Base-by-base conservation (phyloP, 2,329 filamentous ascomycete genomes). In the Tolypocladium pustulatum region DNA sequence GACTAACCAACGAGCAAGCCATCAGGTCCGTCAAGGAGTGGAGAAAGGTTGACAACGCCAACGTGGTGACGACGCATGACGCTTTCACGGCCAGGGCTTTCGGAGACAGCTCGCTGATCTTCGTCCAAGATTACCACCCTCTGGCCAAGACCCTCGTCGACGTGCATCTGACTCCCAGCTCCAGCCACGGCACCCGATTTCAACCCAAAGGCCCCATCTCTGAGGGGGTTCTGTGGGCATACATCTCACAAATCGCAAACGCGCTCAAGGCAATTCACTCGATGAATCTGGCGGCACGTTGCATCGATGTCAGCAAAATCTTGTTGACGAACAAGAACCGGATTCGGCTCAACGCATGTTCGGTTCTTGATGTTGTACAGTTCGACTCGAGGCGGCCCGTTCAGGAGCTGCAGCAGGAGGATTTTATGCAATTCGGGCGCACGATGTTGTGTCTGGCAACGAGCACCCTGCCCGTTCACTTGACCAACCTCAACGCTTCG, bases 11-110 rank as follows among this genome's bases (percentile, higher is more conserved):
- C 67, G 92, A 96, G 67, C 88, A 91, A 65, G 90, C 92, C 4
- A 95, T 97, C 57, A 83, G 89, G 60, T 85, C 88, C 1, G 89
- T 94, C 58, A 90, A 92, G 65, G 86, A 89, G 13, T 99, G 94
- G 94, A 93, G 92, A 68, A 85, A 89, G 60, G 83, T 99, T 55
- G 82, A 84, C 68, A 93, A 88, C 67, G 88, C 86, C 59, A 90
- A 85, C 63, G 84, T 97, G 25, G 93, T 97, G 36, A 88, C 87
- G 0, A 84, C 96, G 10, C 87, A 96, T 67, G 91, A 97, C 72
- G 91, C 90, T 0, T 99, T 99, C 68, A 99, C 94, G 0, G 95
- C 91, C 15, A 81, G 91, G 61, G 90, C 88, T 32, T 99, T 99
- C 72, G 90, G 91, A 58, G 94, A 97, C 71, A 96, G 90, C 73